Conservation (phyloP, 2,329 filamentous ascomycete species). For the Xylaria sp. region DNA sequence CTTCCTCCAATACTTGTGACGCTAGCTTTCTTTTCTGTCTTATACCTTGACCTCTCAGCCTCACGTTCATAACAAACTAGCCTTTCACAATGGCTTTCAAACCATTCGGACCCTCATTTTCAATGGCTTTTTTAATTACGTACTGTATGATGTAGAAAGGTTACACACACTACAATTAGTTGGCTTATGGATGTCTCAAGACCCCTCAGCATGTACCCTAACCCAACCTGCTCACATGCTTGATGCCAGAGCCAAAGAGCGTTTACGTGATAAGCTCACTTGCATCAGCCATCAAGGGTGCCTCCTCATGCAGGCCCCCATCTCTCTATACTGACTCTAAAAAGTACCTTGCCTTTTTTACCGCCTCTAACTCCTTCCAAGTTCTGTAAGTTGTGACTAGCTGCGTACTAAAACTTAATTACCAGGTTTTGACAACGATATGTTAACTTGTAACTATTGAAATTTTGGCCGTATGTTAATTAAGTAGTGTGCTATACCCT, state of each 20-base stretch:
- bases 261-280: background rate
- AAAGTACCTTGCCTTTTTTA: background rate
- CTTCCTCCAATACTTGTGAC: background rate
- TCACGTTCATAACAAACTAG: background rate
- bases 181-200: background rate
- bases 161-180: background rate
- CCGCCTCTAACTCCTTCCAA: too few species aligned
- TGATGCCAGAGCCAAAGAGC: background rate
- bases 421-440: too few species aligned
- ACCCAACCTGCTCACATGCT: background rate
- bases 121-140: background rate
- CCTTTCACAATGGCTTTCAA: background rate
- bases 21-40: slow-evolving; percentile 5
- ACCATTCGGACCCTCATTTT: background rate
- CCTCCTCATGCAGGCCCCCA: background rate
- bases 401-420: too few species aligned
- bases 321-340: background rate
- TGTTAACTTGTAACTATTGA: too few species aligned
- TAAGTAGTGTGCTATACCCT: too few species aligned
- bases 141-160: background rate
- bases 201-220: background rate
- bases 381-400: too few species aligned
- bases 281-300: background rate
- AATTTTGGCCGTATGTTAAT: too few species aligned
- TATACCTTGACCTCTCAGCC: background rate